phyloP scores from a whole-genome alignment of 2,329 filamentous ascomycete genomes.

The Penicillium freii region DNA sequence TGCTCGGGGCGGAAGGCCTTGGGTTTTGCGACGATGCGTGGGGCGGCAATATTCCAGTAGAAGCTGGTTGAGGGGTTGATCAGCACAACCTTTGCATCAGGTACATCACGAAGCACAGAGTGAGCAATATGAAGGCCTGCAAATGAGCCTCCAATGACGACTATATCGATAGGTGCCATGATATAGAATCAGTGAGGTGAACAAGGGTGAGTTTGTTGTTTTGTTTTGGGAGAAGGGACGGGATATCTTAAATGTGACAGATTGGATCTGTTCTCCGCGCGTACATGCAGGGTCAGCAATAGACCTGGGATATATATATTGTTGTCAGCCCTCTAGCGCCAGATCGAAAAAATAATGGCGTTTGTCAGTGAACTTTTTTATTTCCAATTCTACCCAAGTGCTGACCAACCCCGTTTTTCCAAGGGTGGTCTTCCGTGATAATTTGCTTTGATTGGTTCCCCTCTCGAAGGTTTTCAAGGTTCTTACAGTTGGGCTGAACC shows the following conservation, averaged over 20 bases:
- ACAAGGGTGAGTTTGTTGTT: background rate
- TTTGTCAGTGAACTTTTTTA: background rate
- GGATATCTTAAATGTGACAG: slow-evolving; percentile 11
- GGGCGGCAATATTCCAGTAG: slow-evolving; percentile 55
- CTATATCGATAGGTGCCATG: slow-evolving; percentile 27
- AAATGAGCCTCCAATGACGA: slow-evolving; percentile 42
- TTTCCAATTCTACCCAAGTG: background rate
- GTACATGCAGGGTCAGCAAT: background rate
- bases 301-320: background rate
- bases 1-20: slow-evolving; percentile 49
- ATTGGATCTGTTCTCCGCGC: background rate
- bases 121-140: slow-evolving; percentile 39
- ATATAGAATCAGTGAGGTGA: background rate
- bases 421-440: background rate
- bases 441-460: background rate
- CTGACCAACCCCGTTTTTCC: background rate
- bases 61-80: slow-evolving; percentile 55
- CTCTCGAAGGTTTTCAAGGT: background rate
- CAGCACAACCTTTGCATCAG: slow-evolving; percentile 49
- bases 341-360: background rate
- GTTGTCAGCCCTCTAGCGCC: too few relatives aligned
- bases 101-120: slow-evolving; percentile 36
- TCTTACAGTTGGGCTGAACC: background rate
- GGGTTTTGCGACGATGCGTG: slow-evolving; percentile 52
- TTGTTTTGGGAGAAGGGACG: slow-evolving; percentile 1